phyloP scores from a whole-genome alignment of 108 stramenopile genomes.

The Chaetoceros muelleri region DNA sequence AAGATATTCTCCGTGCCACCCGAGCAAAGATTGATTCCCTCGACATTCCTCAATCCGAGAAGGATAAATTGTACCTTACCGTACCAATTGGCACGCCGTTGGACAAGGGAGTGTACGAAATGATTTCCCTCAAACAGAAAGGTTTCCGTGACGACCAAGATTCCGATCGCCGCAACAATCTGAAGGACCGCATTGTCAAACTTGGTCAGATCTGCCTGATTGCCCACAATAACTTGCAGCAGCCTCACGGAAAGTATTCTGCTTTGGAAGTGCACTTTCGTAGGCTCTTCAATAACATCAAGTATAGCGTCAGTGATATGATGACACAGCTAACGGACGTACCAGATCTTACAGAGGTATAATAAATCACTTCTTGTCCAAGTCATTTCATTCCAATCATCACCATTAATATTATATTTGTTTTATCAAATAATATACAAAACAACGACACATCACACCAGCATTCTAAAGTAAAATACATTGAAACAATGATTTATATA shows the following conservation, averaged over 20 bases:
- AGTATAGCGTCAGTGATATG: constrained; percentile 86
- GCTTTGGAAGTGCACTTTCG: constrained; percentile 74
- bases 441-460: no score
- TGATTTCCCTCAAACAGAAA: constrained; percentile 80
- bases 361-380: constrained; percentile 5
- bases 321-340: constrained; percentile 87
- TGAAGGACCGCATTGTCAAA: constrained; percentile 79
- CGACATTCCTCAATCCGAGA: constrained; percentile 62
- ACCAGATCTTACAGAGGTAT: constrained; percentile 74
- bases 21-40: constrained; percentile 47
- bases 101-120: constrained; percentile 86
- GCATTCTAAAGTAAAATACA: no score
- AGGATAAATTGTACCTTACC: constrained; percentile 52
- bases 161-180: constrained; percentile 70
- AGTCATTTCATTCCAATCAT: background rate
- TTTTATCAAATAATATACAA: no score
- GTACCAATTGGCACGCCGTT: constrained; percentile 53
- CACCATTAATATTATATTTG: no score
- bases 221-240: constrained; percentile 87
- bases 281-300: constrained; percentile 80
- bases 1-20: constrained; percentile 44
- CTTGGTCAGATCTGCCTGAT: constrained; percentile 79
- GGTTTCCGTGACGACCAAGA: constrained; percentile 70
- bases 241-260: constrained; percentile 78
- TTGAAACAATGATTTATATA: no score